Conservation (phyloP, 169 alveolate species). For the Plasmodium chabaudi region DNA sequence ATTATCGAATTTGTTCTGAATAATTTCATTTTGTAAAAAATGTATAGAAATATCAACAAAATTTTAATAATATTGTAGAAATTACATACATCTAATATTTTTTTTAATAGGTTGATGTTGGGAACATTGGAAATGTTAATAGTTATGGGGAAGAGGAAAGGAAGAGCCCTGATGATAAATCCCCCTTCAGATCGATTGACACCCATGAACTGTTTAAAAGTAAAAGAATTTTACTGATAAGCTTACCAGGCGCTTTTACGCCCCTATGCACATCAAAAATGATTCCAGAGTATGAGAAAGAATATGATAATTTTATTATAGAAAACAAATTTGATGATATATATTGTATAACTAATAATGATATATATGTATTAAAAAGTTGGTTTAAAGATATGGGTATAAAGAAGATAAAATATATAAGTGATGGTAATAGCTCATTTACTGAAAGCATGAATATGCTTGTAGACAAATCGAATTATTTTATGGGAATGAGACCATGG, state of each 20-base stretch:
- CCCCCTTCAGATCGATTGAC: slow-evolving; percentile 18
- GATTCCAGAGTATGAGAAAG: slow-evolving; percentile 80
- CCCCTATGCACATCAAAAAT: slow-evolving; percentile 82
- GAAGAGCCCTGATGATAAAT: no score
- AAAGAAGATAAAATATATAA: slow-evolving; percentile 76
- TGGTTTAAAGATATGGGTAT: slow-evolving; percentile 78
- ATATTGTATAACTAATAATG: slow-evolving; percentile 83
- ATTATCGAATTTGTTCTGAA: no score
- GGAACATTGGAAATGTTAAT: slow-evolving; percentile 8
- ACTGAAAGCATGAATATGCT: slow-evolving; percentile 82
- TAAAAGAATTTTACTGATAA: slow-evolving; percentile 76
- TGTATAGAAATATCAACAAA: not conserved
- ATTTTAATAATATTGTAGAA: not conserved
- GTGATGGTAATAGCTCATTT: slow-evolving; percentile 82
- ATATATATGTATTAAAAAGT: slow-evolving; percentile 80
- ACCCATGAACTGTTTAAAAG: slow-evolving; percentile 76
- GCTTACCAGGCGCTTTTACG: slow-evolving; percentile 85
- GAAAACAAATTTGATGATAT: slow-evolving; percentile 79
- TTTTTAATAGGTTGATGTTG: slow-evolving; percentile 30
- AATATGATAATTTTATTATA: slow-evolving; percentile 73
- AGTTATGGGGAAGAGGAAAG: slow-evolving; percentile 5
- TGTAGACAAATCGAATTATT: slow-evolving; percentile 79
- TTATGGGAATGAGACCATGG: slow-evolving; percentile 85
- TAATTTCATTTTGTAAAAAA: no score
- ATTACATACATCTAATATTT: no score